Base-by-base conservation (phyloP, 2,329 filamentous ascomycete genomes). In the Fusarium nematophilum region DNA sequence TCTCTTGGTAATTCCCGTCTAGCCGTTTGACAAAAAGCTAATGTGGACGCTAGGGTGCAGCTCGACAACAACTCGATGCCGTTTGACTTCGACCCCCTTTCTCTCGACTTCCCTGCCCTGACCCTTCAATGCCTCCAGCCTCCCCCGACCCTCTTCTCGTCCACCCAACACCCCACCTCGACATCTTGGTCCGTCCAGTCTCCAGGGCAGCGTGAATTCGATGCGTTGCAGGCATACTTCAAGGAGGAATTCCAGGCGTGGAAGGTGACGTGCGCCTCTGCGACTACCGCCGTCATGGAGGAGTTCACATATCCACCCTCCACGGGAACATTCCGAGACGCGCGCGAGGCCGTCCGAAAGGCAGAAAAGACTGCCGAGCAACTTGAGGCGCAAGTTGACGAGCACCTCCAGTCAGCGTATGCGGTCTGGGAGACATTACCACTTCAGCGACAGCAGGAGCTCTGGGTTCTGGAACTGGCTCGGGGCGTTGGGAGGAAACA, bases 91-190 rank as follows among this genome's bases (percentile, higher is more conserved):
- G 91, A 97, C 64, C 90, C 94, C 27, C 86, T 93, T 57, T 83
- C 90, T 5, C 86, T 96, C 72, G 92, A 92, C 56, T 97, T 97
- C 69, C 92, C 93, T 6, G 88, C 90, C 6, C 83, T 98, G 33
- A 92, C 90, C 29, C 84, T 97, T 9, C 91, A 90, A 61, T 89
- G 94, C 64, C 86, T 98, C 1, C 86, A 90, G 29, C 83, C 91
- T 9, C 92, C 93, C 3, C 88, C 91, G 4, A 95, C 92, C 1
- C 81, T 97, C 6, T 94, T 93, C 77, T 90, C 91, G 9, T 86
- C 89, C 1, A 91, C 89, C 6, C 92, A 93, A 25, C 90, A 96
- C 68, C 82, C 92, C 2, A 92, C 90, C 0, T 81, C 86, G 15
- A 86, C 88, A 3, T 95, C 92, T 1, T 97, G 94, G 87, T 92